Conservation (phyloP, 441 rosid species). For the Kokia cookei region DNA sequence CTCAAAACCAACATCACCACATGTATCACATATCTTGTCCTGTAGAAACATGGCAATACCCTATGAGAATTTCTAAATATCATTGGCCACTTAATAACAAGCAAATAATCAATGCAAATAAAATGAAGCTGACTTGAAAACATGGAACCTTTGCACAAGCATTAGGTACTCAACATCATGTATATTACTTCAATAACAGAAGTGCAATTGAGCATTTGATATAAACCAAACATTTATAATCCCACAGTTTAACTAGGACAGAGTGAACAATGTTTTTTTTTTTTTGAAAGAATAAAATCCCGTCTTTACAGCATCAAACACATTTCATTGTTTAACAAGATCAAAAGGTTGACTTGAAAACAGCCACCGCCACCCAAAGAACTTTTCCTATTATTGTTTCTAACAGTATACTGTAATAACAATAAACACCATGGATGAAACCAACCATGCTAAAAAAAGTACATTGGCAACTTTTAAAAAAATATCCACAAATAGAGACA, state of each 20-base stretch:
- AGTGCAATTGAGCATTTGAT: neutral
- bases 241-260: neutral
- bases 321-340: neutral
- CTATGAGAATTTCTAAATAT: neutral
- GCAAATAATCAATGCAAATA: neutral
- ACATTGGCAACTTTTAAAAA: neutral
- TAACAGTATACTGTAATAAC: neutral
- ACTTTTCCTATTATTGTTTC: neutral
- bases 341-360: neutral
- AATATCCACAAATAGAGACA: neutral
- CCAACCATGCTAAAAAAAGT: neutral
- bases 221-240: neutral
- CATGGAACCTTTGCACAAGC: neutral
- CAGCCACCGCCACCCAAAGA: neutral
- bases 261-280: neutral
- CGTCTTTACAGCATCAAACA: neutral
- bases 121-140: neutral
- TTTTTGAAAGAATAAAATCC: neutral
- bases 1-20: slow-evolving; percentile 1
- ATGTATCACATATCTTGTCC: neutral
- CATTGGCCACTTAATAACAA: neutral
- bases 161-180: neutral
- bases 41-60: neutral
- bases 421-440: neutral
- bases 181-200: neutral